A percentile compares a stretch with the other conserved stretches of the same genome.
Evolutionary conservation across 306 rosid species (phyloP).

Genomic region (Urtica urens): DNA sequence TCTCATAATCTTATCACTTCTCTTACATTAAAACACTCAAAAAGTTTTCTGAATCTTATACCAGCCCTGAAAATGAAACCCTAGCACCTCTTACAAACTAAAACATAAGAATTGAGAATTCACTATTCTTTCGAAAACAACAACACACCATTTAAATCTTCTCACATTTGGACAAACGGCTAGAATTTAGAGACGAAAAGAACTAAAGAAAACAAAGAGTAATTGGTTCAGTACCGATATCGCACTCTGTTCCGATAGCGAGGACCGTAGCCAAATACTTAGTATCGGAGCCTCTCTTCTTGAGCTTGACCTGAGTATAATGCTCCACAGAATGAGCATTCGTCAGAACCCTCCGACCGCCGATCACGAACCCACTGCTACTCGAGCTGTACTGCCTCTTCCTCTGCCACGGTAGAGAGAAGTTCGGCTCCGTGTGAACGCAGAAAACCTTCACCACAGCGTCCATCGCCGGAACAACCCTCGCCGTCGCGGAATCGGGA

Average conservation of each 20-base stretch:
- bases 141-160: not conserved
- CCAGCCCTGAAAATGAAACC: no score
- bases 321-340: constrained; percentile 97
- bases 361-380: constrained; percentile 85
- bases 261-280: constrained; percentile 90
- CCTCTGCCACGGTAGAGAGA: constrained; percentile 97
- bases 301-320: constrained; percentile 83
- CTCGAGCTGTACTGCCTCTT: constrained; percentile 84
- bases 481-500: constrained; percentile 16
- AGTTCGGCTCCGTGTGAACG: constrained; percentile 87
- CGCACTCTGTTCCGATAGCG: constrained; percentile 97
- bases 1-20: no score
- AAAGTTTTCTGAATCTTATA: no score
- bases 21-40: no score
- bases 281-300: constrained; percentile 93
- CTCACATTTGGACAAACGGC: not conserved
- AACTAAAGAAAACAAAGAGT: not conserved
- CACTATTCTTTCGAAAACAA: no score
- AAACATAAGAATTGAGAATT: no score
- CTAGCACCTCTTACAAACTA: no score
- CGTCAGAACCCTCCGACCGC: constrained; percentile 73
- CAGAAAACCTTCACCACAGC: constrained; percentile 92
- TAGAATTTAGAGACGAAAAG: not conserved
- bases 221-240: constrained; percentile 35
- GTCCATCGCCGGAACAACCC: constrained; percentile 70